Evolutionary conservation across 768 basidiomycete genomes (phyloP).

Genomic region (Amylocystis lapponica): DNA sequence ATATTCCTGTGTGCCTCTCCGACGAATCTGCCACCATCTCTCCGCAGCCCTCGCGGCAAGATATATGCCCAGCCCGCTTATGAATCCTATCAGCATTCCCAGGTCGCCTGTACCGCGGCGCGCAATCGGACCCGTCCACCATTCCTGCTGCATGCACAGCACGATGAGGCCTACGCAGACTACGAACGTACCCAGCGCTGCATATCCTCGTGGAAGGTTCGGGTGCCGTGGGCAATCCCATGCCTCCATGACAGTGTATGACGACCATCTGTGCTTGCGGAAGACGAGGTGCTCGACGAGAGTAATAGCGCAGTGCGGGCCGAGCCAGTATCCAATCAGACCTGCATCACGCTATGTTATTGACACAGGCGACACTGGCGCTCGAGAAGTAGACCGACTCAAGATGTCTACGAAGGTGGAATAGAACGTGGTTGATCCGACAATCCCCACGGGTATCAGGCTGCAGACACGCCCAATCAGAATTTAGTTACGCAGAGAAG

Average conservation of each 20-base stretch:
- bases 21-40: conserved; percentile 4
- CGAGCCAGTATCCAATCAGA: conserved; percentile 42
- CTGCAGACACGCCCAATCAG: conserved; percentile 17
- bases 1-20: neutral
- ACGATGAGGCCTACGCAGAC: conserved; percentile 34
- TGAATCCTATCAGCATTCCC: conserved; percentile 29
- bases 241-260: conserved; percentile 27
- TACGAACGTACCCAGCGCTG: conserved; percentile 35
- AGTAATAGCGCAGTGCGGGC: conserved; percentile 32
- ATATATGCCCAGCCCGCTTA: conserved; percentile 13
- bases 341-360: conserved; percentile 23
- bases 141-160: conserved; percentile 45
- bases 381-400: conserved; percentile 27
- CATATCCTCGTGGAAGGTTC: conserved; percentile 35
- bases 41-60: conserved; percentile 13
- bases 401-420: conserved; percentile 39
- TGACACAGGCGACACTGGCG: neutral
- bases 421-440: conserved; percentile 41
- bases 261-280: conserved; percentile 28
- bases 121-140: conserved; percentile 48
- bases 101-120: conserved; percentile 41
- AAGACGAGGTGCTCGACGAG: conserved; percentile 41
- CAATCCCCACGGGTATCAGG: conserved; percentile 40
- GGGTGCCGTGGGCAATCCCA: conserved; percentile 33
- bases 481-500: neutral